Conservation (phyloP, 768 basidiomycete genomes). For the Xerocomellus intermedius region DNA sequence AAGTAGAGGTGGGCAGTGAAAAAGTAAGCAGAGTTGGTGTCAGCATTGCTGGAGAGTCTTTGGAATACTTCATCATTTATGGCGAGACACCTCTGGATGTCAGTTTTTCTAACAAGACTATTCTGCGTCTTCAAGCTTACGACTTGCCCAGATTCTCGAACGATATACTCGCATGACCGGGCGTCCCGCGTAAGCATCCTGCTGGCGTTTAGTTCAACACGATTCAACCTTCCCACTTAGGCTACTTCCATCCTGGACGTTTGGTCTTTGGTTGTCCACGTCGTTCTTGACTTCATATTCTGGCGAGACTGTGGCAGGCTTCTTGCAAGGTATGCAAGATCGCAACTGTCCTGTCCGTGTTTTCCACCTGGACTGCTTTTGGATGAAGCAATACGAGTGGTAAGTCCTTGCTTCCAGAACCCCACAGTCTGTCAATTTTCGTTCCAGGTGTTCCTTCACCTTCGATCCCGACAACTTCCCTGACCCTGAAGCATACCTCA, state of each 20-base stretch:
- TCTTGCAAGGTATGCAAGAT: constrained; percentile 69
- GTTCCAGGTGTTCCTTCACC: constrained; percentile 65
- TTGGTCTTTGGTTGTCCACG: constrained; percentile 75
- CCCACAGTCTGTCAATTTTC: constrained; percentile 13
- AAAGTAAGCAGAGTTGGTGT: constrained; percentile 63
- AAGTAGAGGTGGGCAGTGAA: constrained; percentile 69
- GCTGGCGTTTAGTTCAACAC: background rate
- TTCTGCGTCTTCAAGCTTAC: background rate
- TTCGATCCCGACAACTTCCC: constrained; percentile 78
- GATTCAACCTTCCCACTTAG: constrained; percentile 32
- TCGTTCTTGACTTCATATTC: constrained; percentile 74
- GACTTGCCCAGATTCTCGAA: constrained; percentile 13
- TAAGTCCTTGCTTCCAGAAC: constrained; percentile 21
- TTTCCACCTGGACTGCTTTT: constrained; percentile 77
- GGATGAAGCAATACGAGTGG: constrained; percentile 75
- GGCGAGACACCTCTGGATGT: constrained; percentile 62
- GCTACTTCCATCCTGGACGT: constrained; percentile 69
- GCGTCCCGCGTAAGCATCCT: constrained; percentile 14
- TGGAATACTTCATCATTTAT: constrained; percentile 74
- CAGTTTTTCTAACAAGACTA: background rate
- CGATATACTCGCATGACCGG: constrained; percentile 23
- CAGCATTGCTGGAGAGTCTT: constrained; percentile 56
- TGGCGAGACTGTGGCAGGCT: constrained; percentile 63
- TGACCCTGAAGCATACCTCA: constrained; percentile 61
- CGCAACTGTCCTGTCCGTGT: constrained; percentile 63